phyloP scores from a whole-genome alignment of 2,329 filamentous ascomycete genomes.

The Aspergillus felis region DNA sequence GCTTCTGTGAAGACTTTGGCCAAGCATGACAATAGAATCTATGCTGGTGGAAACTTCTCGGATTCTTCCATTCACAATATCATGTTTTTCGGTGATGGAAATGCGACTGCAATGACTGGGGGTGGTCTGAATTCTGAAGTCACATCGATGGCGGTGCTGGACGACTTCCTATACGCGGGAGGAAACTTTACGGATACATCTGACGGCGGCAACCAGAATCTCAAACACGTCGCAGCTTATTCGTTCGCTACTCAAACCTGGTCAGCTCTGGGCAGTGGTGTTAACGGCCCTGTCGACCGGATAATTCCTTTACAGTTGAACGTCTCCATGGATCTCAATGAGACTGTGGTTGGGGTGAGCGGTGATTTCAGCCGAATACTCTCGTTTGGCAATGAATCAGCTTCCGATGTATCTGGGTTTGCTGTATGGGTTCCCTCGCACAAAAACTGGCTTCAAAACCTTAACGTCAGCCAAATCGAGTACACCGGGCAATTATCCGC shows the following conservation, averaged over 20 bases:
- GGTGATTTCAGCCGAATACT: conserved; percentile 74
- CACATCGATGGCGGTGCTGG: conserved; percentile 64
- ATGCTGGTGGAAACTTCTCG: conserved; percentile 81
- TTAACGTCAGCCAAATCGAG: conserved; percentile 60
- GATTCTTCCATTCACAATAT: conserved; percentile 68
- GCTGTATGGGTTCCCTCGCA: conserved; percentile 87
- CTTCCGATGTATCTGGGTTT: conserved; percentile 66
- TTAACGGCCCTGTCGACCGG: conserved; percentile 71
- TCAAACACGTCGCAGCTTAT: conserved; percentile 75
- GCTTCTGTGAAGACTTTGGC: conserved; percentile 70
- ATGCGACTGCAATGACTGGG: conserved; percentile 58
- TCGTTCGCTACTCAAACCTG: conserved; percentile 66
- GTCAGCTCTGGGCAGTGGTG: conserved; percentile 76
- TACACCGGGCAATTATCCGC: conserved; percentile 71
- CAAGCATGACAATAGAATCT: conserved; percentile 61
- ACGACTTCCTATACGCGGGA: conserved; percentile 69
- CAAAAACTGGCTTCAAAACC: conserved; percentile 81
- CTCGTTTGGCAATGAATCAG: conserved; percentile 58
- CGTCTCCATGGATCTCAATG: conserved; percentile 62
- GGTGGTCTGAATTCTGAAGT: conserved; percentile 79
- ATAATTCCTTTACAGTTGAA: conserved; percentile 79
- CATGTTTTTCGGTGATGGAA: conserved; percentile 64
- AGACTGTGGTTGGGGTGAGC: conserved; percentile 73
- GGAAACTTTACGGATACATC: conserved; percentile 77
- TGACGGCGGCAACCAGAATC: conserved; percentile 56